A percentile compares a stretch with the other conserved stretches of the same genome.
phyloP scores from a whole-genome alignment of 2,329 filamentous ascomycete species.

The Iodosphaeria phyllophila region DNA sequence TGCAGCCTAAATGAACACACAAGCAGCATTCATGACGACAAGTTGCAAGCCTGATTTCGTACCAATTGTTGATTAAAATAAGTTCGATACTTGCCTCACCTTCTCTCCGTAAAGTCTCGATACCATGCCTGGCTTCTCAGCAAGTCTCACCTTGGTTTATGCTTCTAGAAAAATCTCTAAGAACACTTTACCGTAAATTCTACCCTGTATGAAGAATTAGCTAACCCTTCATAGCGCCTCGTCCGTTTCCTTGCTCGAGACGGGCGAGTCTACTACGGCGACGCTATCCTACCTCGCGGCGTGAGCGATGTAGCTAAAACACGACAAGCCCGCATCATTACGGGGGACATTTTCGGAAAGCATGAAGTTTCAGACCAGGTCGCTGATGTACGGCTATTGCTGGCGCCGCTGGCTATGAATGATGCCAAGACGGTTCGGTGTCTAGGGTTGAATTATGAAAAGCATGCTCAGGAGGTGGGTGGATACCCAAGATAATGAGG shows the following conservation, averaged over 20 bases:
- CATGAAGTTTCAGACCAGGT: slow-evolving; percentile 45
- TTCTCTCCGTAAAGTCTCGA: no score
- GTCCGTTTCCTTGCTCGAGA: slow-evolving; percentile 57
- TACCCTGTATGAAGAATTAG: no score
- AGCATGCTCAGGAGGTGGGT: slow-evolving; percentile 48
- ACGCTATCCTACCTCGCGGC: slow-evolving; percentile 48
- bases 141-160: slow-evolving; percentile 16
- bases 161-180: no score
- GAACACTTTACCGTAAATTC: no score
- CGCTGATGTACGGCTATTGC: slow-evolving; percentile 33
- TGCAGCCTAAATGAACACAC: no score
- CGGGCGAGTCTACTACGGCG: slow-evolving; percentile 52
- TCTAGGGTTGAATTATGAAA: slow-evolving; percentile 52
- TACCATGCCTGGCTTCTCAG: slow-evolving; percentile 25
- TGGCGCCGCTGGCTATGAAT: slow-evolving; percentile 42
- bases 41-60: no score
- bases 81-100: no score
- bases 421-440: slow-evolving; percentile 50
- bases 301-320: slow-evolving; percentile 40
- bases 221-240: slow-evolving; percentile 34
- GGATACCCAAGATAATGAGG: slow-evolving; percentile 1
- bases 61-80: no score
- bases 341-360: slow-evolving; percentile 46
- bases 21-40: no score
- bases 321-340: slow-evolving; percentile 40